Percentiles rank a stretch among this genome's conserved stretches.
Evolutionary conservation across 1,284 basidiomycete genomes (phyloP).

Genomic region (Xerocomus amazonicus): DNA sequence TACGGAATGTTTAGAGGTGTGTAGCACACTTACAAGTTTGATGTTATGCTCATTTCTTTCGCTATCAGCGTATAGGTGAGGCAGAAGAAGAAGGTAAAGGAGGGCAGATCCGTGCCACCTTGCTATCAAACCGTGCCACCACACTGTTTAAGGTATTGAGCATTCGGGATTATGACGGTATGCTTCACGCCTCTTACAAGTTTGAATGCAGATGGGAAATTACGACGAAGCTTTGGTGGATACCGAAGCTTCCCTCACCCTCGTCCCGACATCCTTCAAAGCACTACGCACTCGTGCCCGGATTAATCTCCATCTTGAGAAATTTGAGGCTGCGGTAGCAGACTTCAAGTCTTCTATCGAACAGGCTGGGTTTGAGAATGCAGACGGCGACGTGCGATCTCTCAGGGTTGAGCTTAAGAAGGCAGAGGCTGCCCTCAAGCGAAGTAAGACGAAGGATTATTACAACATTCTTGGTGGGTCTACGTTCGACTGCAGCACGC

Average conservation of each 20-base stretch:
- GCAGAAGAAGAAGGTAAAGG: constrained; percentile 66
- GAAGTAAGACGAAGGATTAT: constrained; percentile 83
- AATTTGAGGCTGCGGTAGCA: constrained; percentile 66
- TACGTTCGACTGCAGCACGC: neutral
- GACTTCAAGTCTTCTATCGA: constrained; percentile 81
- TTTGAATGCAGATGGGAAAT: constrained; percentile 48
- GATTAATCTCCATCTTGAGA: constrained; percentile 70
- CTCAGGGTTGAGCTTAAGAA: constrained; percentile 69
- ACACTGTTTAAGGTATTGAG: constrained; percentile 65
- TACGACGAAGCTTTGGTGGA: constrained; percentile 70
- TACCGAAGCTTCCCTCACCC: constrained; percentile 62
- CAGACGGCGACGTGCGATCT: constrained; percentile 58
- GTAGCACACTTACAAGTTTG: constrained; percentile 9
- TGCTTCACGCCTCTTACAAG: constrained; percentile 8
- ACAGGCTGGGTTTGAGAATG: constrained; percentile 58
- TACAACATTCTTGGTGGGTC: constrained; percentile 65
- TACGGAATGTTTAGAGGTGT: constrained; percentile 62
- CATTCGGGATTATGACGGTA: neutral
- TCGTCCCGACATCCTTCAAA: constrained; percentile 74
- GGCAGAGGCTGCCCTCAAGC: constrained; percentile 73
- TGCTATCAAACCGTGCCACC: constrained; percentile 83
- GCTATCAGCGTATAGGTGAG: constrained; percentile 53
- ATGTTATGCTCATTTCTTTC: neutral
- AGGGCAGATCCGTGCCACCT: constrained; percentile 72
- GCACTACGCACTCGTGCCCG: constrained; percentile 83